Conservation (phyloP, 1,284 basidiomycete genomes). For the Retiboletus flavoniger region DNA sequence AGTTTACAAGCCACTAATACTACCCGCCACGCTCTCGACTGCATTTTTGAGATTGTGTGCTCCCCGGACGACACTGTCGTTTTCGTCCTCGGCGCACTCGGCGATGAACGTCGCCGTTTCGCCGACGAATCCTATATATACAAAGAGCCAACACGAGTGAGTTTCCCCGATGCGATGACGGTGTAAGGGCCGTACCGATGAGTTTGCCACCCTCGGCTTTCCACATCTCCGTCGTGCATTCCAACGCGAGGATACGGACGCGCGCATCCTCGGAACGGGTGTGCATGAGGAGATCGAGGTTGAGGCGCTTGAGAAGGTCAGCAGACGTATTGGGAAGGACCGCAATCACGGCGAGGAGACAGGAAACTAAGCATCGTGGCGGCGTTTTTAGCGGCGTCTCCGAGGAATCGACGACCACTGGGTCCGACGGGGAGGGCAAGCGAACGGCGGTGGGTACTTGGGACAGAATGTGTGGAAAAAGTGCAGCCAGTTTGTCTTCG, state of each 20-base stretch:
- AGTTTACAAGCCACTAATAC: slow-evolving; percentile 50
- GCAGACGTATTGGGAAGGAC: slow-evolving; percentile 24
- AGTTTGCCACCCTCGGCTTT: slow-evolving; percentile 70
- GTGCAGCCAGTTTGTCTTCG: slow-evolving; percentile 65
- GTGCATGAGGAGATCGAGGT: slow-evolving; percentile 83
- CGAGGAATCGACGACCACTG: not conserved
- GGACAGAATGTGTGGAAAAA: slow-evolving; percentile 28
- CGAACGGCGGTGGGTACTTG: slow-evolving; percentile 23
- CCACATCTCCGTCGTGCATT: slow-evolving; percentile 77
- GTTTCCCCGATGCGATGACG: not conserved
- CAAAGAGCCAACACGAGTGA: not conserved
- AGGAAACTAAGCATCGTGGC: slow-evolving; percentile 14
- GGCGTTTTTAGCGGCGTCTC: slow-evolving; percentile 10
- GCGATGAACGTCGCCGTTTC: slow-evolving; percentile 82
- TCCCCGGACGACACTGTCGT: slow-evolving; percentile 70
- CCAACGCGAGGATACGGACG: slow-evolving; percentile 68
- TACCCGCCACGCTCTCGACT: slow-evolving; percentile 68
- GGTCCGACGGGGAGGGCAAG: slow-evolving; percentile 4
- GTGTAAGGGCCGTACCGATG: slow-evolving; percentile 47
- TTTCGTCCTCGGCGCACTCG: slow-evolving; percentile 80
- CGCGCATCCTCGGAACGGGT: slow-evolving; percentile 77
- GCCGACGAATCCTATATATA: slow-evolving; percentile 66
- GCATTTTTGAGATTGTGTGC: slow-evolving; percentile 63
- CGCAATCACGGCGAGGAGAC: slow-evolving; percentile 20
- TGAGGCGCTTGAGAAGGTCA: slow-evolving; percentile 72